These are phyloP conservation scores for Bipolaris victoriae DNA, from an alignment of 2,329 filamentous ascomycete species.

Conservation along the genomic window DNA sequence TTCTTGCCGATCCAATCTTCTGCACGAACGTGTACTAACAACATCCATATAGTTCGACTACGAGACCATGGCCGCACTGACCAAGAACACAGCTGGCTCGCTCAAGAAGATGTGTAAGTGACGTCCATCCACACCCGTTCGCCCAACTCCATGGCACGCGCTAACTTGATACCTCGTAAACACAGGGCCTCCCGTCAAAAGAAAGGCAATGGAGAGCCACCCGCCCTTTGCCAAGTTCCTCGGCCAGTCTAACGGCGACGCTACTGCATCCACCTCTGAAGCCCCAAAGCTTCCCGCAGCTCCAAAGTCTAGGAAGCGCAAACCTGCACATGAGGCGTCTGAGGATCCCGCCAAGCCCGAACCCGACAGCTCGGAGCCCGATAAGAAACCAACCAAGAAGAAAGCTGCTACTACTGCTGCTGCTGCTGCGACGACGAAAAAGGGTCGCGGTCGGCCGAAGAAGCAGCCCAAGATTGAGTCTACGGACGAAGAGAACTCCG, in stretches of 20 bases:
- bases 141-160: neutral
- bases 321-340: conserved; percentile 20
- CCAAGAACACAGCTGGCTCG: conserved; percentile 37
- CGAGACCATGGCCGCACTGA: conserved; percentile 35
- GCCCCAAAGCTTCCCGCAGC: conserved; percentile 13
- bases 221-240: conserved; percentile 34
- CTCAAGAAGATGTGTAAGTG: conserved; percentile 42
- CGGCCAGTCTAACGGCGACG: conserved; percentile 8
- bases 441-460: conserved; percentile 17
- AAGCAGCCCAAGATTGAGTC: conserved; percentile 32
- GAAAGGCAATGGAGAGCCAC: conserved; percentile 34
- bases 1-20: neutral
- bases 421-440: neutral
- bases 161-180: neutral
- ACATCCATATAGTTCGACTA: conserved; percentile 34
- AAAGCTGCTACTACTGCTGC: neutral
- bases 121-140: too few species aligned
- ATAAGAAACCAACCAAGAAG: conserved; percentile 16
- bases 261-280: conserved; percentile 2
- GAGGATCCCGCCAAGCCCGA: neutral
- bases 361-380: conserved; percentile 27
- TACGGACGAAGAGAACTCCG: conserved; percentile 12
- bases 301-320: conserved; percentile 30
- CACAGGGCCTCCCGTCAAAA: conserved; percentile 36
- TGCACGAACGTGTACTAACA: neutral